Conservation (phyloP, 768 basidiomycete species). For the Tylopilus rubrobrunneus region DNA sequence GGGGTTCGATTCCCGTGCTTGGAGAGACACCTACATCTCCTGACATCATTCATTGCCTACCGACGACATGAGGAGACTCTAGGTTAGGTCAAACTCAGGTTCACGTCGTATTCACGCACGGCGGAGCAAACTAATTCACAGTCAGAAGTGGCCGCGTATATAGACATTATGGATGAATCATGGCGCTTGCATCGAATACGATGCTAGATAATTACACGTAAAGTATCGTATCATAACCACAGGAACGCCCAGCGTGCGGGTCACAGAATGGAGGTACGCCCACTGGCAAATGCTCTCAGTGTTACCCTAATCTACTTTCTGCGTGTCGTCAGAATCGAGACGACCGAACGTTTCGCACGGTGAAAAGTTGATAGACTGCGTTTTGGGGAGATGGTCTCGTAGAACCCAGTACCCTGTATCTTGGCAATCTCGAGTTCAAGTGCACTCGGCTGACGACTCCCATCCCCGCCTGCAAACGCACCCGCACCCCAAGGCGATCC, state of each 20-base stretch:
- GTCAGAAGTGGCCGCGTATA: too few relatives aligned
- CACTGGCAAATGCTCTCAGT: too few relatives aligned
- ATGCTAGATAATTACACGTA: not conserved
- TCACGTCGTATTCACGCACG: too few relatives aligned
- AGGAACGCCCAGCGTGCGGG: not conserved
- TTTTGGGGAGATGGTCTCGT: slow-evolving; percentile 34
- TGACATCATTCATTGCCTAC: too few relatives aligned
- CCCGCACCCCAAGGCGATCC: slow-evolving; percentile 82
- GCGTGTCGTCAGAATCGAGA: not conserved
- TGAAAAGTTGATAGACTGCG: not conserved
- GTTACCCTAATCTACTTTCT: not conserved
- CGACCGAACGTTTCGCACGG: not conserved
- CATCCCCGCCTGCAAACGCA: slow-evolving; percentile 46
- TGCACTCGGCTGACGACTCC: slow-evolving; percentile 44
- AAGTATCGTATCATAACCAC: not conserved
- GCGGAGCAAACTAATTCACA: too few relatives aligned
- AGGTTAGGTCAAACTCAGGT: too few relatives aligned
- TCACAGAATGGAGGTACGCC: too few relatives aligned
- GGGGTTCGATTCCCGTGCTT: too few relatives aligned
- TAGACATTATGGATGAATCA: not conserved
- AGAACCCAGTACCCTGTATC: slow-evolving; percentile 54
- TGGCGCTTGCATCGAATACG: not conserved
- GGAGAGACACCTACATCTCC: too few relatives aligned
- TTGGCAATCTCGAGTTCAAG: slow-evolving; percentile 51
- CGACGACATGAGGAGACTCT: not conserved